Percentiles rank a stretch among this genome's conserved stretches.
phyloP scores from a whole-genome alignment of 1,139 yeast species.

The Hansenula lynferdii region DNA sequence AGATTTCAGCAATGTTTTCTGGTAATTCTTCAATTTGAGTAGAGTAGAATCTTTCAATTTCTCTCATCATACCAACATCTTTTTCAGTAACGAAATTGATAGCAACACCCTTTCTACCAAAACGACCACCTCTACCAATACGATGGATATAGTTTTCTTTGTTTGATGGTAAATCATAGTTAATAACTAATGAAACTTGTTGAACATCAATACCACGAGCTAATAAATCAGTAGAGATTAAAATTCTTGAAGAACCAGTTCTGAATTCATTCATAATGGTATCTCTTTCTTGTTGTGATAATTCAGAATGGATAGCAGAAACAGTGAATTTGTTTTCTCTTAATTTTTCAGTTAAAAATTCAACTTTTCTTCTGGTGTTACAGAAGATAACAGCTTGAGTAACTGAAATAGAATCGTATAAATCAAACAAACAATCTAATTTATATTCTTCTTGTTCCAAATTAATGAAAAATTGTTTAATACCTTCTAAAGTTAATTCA shows the following conservation, averaged over 20 bases:
- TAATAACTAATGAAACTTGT: constrained; percentile 96
- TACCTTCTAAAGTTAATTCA: constrained; percentile 97
- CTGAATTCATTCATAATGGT: constrained; percentile 98
- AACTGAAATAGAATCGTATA: constrained; percentile 95
- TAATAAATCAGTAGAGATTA: constrained; percentile 94
- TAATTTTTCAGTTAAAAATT: constrained; percentile 84
- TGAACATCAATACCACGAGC: constrained; percentile 99
- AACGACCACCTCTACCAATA: constrained; percentile 99
- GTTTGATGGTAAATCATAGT: constrained; percentile 96
- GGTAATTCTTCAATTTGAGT: constrained; percentile 99
- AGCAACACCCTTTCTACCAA: constrained; percentile 99
- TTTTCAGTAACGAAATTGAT: constrained; percentile 93
- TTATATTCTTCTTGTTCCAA: constrained; percentile 93
- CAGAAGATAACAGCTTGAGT: constrained; percentile 99
- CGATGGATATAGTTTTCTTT: constrained; percentile 98
- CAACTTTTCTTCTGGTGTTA: constrained; percentile 98
- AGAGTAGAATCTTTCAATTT: constrained; percentile 96
- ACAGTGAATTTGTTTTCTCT: constrained; percentile 89
- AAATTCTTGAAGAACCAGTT: constrained; percentile 96
- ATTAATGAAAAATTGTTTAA: constrained; percentile 92
- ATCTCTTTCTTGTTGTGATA: constrained; percentile 96
- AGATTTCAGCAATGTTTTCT: constrained; percentile 82
- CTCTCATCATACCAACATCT: constrained; percentile 93
- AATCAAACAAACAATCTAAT: constrained; percentile 93
- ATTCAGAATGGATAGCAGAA: constrained; percentile 96